phyloP scores from a whole-genome alignment of 2,329 filamentous ascomycete species.

The Didymella pomorum region DNA sequence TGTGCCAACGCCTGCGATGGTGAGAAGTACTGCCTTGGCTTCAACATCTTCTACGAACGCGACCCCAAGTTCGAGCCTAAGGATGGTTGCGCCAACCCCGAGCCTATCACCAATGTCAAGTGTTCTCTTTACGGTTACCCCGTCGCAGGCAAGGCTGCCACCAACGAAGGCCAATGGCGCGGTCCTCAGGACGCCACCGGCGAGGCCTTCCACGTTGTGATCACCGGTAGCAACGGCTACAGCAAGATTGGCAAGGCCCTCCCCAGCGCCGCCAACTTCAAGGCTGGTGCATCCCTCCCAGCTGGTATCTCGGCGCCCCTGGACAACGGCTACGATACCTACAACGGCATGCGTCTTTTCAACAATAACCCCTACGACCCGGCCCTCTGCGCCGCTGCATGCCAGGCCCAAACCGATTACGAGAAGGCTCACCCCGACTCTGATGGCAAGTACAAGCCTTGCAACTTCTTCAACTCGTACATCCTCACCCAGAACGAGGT shows the following conservation, averaged over 20 bases:
- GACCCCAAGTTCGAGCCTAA: slow-evolving; percentile 8
- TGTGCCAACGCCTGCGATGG: neutral
- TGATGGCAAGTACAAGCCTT: slow-evolving; percentile 18
- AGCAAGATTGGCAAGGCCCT: slow-evolving; percentile 1
- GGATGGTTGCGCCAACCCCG: slow-evolving; percentile 1
- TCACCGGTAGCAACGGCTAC: slow-evolving; percentile 15
- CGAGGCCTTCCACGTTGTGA: slow-evolving; percentile 8
- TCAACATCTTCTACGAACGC: slow-evolving; percentile 6
- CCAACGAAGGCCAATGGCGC: slow-evolving; percentile 14
- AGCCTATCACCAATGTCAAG: slow-evolving; percentile 11
- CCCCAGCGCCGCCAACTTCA: slow-evolving; percentile 1
- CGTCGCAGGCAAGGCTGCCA: slow-evolving; percentile 4
- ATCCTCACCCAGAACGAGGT: slow-evolving; percentile 4
- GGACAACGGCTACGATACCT: slow-evolving; percentile 12
- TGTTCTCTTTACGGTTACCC: slow-evolving; percentile 13
- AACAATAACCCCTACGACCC: slow-evolving; percentile 3
- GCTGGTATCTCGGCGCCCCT: slow-evolving; percentile 7
- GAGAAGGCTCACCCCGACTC: slow-evolving; percentile 6
- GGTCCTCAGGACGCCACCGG: neutral
- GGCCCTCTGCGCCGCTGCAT: slow-evolving; percentile 6
- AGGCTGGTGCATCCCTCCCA: neutral
- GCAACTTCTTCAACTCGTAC: slow-evolving; percentile 23
- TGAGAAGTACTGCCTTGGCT: slow-evolving; percentile 1
- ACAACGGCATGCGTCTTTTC: slow-evolving; percentile 12
- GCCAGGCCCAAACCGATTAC: slow-evolving; percentile 5